phyloP scores from a whole-genome alignment of 2,329 filamentous ascomycete species.

The Parafenestella ontariensis region DNA sequence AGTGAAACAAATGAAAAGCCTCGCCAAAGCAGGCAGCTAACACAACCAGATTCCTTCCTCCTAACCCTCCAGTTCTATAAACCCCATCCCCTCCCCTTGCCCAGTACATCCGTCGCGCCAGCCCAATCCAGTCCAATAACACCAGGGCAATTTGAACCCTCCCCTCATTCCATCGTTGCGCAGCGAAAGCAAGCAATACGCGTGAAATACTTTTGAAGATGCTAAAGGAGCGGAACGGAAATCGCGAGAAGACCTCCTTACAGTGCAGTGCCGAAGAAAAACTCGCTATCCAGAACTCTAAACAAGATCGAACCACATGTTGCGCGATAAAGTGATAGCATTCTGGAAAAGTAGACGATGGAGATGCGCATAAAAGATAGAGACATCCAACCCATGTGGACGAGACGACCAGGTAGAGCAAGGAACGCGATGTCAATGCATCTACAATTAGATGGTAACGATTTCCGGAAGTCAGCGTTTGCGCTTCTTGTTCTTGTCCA shows the following conservation, averaged over 20 bases:
- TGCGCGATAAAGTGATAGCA: slow-evolving; percentile 8
- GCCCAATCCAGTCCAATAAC: slow-evolving; percentile 17
- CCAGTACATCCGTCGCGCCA: neutral
- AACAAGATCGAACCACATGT: neutral
- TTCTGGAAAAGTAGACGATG: slow-evolving; percentile 9
- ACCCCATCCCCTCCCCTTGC: slow-evolving; percentile 10
- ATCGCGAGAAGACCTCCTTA: slow-evolving; percentile 6
- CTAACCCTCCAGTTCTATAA: slow-evolving; percentile 9
- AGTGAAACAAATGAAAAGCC: slow-evolving; percentile 25
- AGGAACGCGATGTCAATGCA: neutral
- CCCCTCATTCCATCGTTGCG: slow-evolving; percentile 4
- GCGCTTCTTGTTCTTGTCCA: slow-evolving; percentile 72
- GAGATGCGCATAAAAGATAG: slow-evolving; percentile 15
- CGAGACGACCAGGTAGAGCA: neutral
- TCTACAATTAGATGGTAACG: neutral
- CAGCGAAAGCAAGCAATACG: slow-evolving; percentile 4
- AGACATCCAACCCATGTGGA: neutral
- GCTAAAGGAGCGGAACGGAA: slow-evolving; percentile 16
- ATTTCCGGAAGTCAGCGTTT: slow-evolving; percentile 60
- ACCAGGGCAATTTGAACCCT: slow-evolving; percentile 18
- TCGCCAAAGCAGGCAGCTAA: slow-evolving; percentile 12
- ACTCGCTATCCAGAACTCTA: slow-evolving; percentile 24
- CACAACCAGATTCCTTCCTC: slow-evolving; percentile 10
- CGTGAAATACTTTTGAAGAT: slow-evolving; percentile 14
- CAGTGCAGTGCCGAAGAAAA: slow-evolving; percentile 3